phyloP scores from a whole-genome alignment of 345 rosid genomes.

The Limnanthes douglasii region DNA sequence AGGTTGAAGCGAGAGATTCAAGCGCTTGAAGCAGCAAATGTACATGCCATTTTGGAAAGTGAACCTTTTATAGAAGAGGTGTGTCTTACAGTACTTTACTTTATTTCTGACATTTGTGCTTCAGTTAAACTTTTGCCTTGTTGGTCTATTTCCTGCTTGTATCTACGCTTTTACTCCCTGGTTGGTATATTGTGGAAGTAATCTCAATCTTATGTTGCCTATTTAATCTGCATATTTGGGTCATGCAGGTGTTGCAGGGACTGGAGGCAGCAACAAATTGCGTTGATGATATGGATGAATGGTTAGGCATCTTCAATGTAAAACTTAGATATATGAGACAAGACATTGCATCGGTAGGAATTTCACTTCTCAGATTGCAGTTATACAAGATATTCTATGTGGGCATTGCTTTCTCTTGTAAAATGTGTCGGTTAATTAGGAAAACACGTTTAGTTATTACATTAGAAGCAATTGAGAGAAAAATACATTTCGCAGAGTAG shows the following conservation, averaged over 20 bases:
- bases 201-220: conserved; percentile 3
- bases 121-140: background rate
- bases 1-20: conserved; percentile 94
- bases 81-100: conserved; percentile 1
- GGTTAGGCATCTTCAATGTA: conserved; percentile 92
- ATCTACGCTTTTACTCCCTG: background rate
- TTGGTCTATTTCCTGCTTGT: background rate
- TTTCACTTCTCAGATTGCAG: background rate
- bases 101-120: background rate
- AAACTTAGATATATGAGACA: conserved; percentile 99
- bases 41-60: conserved; percentile 97
- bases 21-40: conserved; percentile 98
- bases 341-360: conserved; percentile 84
- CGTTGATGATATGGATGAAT: conserved; percentile 98
- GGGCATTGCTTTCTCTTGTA: too few species aligned
- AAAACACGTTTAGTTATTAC: too few species aligned
- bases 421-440: too few species aligned
- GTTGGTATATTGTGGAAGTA: background rate
- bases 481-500: too few species aligned
- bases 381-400: too few species aligned
- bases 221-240: conserved; percentile 2
- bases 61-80: conserved; percentile 94
- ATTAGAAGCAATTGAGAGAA: too few species aligned
- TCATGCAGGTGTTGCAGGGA: conserved; percentile 77
- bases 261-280: conserved; percentile 86